A percentile compares a stretch with the other conserved stretches of the same genome.
Evolutionary conservation across 257 asterid genomes (phyloP).

Genomic region (Rehmannia glutinosa): DNA sequence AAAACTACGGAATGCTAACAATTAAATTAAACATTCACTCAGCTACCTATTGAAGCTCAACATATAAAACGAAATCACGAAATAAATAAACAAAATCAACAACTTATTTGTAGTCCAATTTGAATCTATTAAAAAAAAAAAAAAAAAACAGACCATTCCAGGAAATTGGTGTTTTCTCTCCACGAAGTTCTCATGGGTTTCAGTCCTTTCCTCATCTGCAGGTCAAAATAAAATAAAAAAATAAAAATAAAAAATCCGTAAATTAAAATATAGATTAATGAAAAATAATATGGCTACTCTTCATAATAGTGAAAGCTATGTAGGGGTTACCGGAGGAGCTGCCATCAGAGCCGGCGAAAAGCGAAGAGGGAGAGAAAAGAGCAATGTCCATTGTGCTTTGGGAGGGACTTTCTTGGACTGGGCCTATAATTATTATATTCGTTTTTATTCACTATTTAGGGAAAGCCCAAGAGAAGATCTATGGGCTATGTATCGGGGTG

Average conservation of each 20-base stretch:
- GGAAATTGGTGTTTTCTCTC: constrained; percentile 83
- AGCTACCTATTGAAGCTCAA: neutral
- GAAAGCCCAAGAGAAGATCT: neutral
- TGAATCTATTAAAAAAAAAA: neutral
- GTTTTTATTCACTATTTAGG: too few species aligned
- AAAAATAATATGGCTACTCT: too few species aligned
- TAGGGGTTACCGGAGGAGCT: constrained; percentile 39
- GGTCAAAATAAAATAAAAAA: neutral
- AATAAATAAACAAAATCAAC: neutral
- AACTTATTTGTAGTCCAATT: neutral
- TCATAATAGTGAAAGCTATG: neutral
- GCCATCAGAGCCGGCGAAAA: constrained; percentile 64
- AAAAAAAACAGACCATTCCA: constrained; percentile 38
- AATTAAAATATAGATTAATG: neutral
- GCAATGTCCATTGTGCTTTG: constrained; percentile 72
- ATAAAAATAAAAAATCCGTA: neutral
- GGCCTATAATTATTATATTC: constrained; percentile 4
- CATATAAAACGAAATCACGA: neutral
- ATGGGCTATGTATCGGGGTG: too few species aligned
- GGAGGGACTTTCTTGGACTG: constrained; percentile 4
- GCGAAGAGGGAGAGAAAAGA: constrained; percentile 83
- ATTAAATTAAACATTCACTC: constrained; percentile 5
- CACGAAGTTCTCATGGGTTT: constrained; percentile 40
- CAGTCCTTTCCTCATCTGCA: constrained; percentile 55
- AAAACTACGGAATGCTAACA: neutral